Conservation (phyloP, 352 stramenopile species). For the Phytopythium delawarense region DNA sequence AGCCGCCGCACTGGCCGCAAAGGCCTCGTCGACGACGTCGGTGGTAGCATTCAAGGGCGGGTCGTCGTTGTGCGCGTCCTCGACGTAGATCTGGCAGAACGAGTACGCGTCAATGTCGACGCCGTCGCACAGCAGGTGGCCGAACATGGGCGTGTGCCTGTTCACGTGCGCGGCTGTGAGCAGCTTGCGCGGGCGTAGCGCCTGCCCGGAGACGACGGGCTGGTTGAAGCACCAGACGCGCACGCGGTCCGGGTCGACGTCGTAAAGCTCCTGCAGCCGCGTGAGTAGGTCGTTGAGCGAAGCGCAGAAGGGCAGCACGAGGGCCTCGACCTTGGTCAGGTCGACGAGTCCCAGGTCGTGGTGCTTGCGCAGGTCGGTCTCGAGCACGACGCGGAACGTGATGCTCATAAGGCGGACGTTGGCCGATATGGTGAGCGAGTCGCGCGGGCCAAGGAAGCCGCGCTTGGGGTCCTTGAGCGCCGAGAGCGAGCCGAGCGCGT, state of each 20-base stretch:
- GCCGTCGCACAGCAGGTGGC: constrained; percentile 62
- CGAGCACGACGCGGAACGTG: constrained; percentile 69
- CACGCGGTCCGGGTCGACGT: constrained; percentile 24
- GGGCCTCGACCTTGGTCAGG: constrained; percentile 33
- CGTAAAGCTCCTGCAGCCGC: constrained; percentile 27
- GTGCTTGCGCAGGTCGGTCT: constrained; percentile 45
- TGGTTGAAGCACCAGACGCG: constrained; percentile 80
- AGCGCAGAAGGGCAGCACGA: constrained; percentile 68
- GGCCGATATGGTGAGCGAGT: constrained; percentile 58
- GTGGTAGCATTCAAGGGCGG: constrained; percentile 9
- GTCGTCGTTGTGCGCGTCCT: constrained; percentile 28
- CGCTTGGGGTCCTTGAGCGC: constrained; percentile 48
- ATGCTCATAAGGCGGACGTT: constrained; percentile 76
- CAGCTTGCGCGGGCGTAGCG: constrained; percentile 64
- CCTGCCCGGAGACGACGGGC: constrained; percentile 63
- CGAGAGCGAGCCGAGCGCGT: constrained; percentile 58
- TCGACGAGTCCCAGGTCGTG: constrained; percentile 53
- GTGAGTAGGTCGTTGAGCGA: constrained; percentile 51
- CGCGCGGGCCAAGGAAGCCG: constrained; percentile 38
- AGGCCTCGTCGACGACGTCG: background rate
- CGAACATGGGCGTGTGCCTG: constrained; percentile 54
- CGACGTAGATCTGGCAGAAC: constrained; percentile 73
- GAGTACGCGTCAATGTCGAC: constrained; percentile 85
- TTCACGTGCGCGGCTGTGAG: constrained; percentile 42
- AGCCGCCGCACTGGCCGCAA: background rate